A percentile compares a stretch with the other conserved stretches of the same genome.
phyloP scores from a whole-genome alignment of 768 basidiomycete species.

The Fibroporia radiculosa region DNA sequence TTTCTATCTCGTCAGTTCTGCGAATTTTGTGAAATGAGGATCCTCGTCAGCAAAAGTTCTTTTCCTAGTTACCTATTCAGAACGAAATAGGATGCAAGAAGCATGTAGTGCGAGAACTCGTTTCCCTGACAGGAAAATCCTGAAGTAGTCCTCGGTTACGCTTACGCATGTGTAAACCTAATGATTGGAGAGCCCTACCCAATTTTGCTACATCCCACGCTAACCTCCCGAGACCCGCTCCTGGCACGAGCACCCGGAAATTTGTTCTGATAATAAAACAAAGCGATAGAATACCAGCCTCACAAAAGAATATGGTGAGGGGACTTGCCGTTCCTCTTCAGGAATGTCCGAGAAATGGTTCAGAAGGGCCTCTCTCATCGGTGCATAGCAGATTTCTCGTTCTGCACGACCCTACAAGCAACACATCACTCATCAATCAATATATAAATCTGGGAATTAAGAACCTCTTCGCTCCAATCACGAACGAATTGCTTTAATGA shows the following conservation, averaged over 20 bases:
- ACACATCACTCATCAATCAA: background rate
- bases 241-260: conserved; percentile 79
- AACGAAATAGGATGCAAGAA: conserved; percentile 82
- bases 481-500: conserved; percentile 90
- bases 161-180: no score
- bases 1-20: conserved; percentile 57
- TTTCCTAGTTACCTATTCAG: conserved; percentile 71
- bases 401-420: conserved; percentile 60
- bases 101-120: conserved; percentile 95
- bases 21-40: background rate
- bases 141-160: conserved; percentile 23
- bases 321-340: conserved; percentile 40
- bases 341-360: conserved; percentile 53
- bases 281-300: background rate
- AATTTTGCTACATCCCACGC: conserved; percentile 82
- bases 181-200: conserved; percentile 34
- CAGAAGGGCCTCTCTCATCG: conserved; percentile 71
- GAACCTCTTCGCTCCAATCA: conserved; percentile 85
- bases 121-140: conserved; percentile 91
- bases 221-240: conserved; percentile 81
- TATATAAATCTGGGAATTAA: conserved; percentile 6
- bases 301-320: background rate
- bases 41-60: background rate
- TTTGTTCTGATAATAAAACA: conserved; percentile 31
- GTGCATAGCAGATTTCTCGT: conserved; percentile 71